A percentile compares a stretch with the other conserved stretches of the same genome.
Evolutionary conservation across 108 stramenopile genomes (phyloP).

Genomic region (Skeletonema tropicum): DNA sequence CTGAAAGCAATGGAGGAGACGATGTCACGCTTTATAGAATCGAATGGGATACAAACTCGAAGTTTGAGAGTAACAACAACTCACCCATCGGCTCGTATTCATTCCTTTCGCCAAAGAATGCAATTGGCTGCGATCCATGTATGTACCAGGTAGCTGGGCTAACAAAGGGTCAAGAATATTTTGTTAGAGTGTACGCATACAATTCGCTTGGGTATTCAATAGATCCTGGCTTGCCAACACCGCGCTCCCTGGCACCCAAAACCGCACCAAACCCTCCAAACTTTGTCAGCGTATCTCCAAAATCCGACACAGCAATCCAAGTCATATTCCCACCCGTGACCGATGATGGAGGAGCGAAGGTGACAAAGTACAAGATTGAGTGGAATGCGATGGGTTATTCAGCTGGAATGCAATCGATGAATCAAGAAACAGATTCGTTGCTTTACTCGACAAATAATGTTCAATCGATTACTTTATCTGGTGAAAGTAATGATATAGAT

Average conservation of each 20-base stretch:
- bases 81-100: conserved; percentile 64
- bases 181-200: conserved; percentile 63
- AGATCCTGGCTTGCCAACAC: conserved; percentile 24
- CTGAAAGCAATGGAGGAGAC: conserved; percentile 69
- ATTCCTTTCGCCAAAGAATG: conserved; percentile 43
- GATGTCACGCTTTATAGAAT: conserved; percentile 69
- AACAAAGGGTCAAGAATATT: conserved; percentile 49
- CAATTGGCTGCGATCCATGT: conserved; percentile 46
- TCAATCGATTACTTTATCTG: conserved; percentile 47
- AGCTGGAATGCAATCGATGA: conserved; percentile 30
- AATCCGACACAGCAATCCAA: conserved; percentile 52
- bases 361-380: conserved; percentile 64
- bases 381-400: conserved; percentile 56
- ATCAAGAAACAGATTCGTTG: conserved; percentile 4
- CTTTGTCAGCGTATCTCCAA: conserved; percentile 23
- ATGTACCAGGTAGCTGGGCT: conserved; percentile 47
- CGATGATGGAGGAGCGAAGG: conserved; percentile 54
- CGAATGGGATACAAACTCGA: conserved; percentile 77
- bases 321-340: conserved; percentile 57
- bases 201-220: conserved; percentile 55
- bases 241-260: conserved; percentile 44
- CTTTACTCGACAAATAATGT: conserved; percentile 51
- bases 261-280: conserved; percentile 55
- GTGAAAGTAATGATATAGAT: conserved; percentile 39
- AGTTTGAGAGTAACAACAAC: conserved; percentile 62